Evolutionary conservation across 2,329 filamentous ascomycete genomes (phyloP), one percentile per base, ranked within the genome.

Genomic region (Penicillium aurantiogriseum): DNA sequence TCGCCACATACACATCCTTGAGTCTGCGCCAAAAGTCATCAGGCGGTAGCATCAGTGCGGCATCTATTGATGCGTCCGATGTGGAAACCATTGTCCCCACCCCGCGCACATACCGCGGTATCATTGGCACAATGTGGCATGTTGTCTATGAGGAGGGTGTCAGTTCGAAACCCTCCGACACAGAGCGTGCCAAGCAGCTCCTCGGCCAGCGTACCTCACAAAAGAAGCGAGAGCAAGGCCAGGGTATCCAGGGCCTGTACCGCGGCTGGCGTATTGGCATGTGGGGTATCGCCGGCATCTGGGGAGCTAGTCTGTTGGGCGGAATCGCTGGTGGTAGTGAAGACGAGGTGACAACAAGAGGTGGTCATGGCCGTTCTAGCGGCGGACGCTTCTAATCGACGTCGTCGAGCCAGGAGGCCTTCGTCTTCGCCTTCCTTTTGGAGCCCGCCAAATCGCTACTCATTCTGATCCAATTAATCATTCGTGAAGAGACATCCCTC

Each of bases 51-150:
- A 64, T 64, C 33, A 55, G 55, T 23, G 61, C 59, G 31, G 58
- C 64, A 7, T 63, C 66, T 13, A 56, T 69, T 17, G 65, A 69
- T 50, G 54, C 62, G 15, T 57, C 64, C 63, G 63, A 74, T 47
- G 70, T 90, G 45, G 86, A 91, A 54, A 92, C 91, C 0, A 87
- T 97, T 54, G 86, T 97, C 0, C 86, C 89, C 2, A 81, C 90
- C 0, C 77, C 77, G 15, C 92, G 92, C 2, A 85, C 85, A 4
- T 99, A 96, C 73, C 81, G 85, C 35, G 94, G 94, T n/a, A 82
- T 96, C 1, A 73, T 94, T n/a, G 90, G 91, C 3, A 97, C 93
- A 2, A 92, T 97, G 84, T 93, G 91, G 81, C 85, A 85, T 59
- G 94, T 99, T 60, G 83, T 90, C 1, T 83, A 88, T 36, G 90